phyloP scores from a whole-genome alignment of 345 rosid genomes.

The Aethionema arabicum region DNA sequence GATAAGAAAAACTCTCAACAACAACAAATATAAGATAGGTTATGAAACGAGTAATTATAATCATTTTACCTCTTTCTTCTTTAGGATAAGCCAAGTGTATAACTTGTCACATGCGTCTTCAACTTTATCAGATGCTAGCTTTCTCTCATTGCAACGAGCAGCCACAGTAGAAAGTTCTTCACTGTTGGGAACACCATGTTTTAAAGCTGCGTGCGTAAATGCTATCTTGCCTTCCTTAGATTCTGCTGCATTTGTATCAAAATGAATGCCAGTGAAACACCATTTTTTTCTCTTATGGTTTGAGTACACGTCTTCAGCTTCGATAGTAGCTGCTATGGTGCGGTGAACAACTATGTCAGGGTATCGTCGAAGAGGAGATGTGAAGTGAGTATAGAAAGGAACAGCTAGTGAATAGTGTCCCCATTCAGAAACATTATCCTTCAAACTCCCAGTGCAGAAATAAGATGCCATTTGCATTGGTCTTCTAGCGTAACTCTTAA shows the following conservation, averaged over 20 bases:
- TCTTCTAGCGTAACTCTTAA: constrained; percentile 65
- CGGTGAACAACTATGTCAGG: constrained; percentile 90
- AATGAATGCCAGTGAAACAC: constrained; percentile 60
- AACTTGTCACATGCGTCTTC: constrained; percentile 81
- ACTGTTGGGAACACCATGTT: constrained; percentile 55
- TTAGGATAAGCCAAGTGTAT: constrained; percentile 74
- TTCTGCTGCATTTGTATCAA: constrained; percentile 54
- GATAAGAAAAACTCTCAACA: constrained; percentile 6
- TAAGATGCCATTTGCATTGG: constrained; percentile 83
- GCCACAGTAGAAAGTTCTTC: constrained; percentile 56
- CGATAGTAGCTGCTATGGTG: constrained; percentile 75
- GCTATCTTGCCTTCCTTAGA: constrained; percentile 60
- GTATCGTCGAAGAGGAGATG: constrained; percentile 88
- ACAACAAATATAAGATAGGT: constrained; percentile 14
- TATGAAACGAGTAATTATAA: neutral
- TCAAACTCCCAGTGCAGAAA: constrained; percentile 72
- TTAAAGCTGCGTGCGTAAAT: constrained; percentile 56
- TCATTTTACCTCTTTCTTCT: constrained; percentile 58
- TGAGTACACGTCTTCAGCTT: constrained; percentile 61
- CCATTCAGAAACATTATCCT: constrained; percentile 58
- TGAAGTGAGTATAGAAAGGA: constrained; percentile 89
- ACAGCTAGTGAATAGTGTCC: constrained; percentile 82
- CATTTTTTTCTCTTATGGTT: no score
- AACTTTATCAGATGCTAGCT: constrained; percentile 69
- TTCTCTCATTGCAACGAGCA: constrained; percentile 63